phyloP scores from a whole-genome alignment of 441 rosid genomes.

The Populus hybrid region DNA sequence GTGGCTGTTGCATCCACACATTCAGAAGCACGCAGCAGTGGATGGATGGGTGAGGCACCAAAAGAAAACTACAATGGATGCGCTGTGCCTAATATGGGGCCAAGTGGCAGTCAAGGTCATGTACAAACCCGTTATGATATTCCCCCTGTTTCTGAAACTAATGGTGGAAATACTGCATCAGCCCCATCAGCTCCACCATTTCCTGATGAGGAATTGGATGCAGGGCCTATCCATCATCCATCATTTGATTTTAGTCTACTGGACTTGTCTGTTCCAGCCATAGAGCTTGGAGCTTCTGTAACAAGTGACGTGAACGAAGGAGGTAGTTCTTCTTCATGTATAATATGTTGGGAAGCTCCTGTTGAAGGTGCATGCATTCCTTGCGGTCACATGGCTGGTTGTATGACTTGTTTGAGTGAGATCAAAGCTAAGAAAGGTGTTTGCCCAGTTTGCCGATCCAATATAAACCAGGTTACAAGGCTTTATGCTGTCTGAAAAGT shows the following conservation, averaged over 20 bases:
- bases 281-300: conserved; percentile 18
- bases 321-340: conserved; percentile 39
- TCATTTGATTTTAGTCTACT: conserved; percentile 34
- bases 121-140: conserved; percentile 9
- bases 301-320: conserved; percentile 28
- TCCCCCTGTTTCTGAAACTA: conserved; percentile 17
- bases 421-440: conserved; percentile 47
- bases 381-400: conserved; percentile 76
- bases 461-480: conserved; percentile 40
- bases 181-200: conserved; percentile 60
- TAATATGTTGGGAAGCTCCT: conserved; percentile 65
- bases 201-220: conserved; percentile 27
- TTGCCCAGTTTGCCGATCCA: conserved; percentile 57
- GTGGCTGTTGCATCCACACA: conserved; percentile 16
- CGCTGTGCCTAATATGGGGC: conserved; percentile 25
- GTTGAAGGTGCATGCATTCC: conserved; percentile 61
- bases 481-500: conserved; percentile 46
- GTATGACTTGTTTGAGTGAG: conserved; percentile 55
- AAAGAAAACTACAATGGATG: conserved; percentile 34
- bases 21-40: conserved; percentile 32
- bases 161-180: conserved; percentile 3
- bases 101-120: conserved; percentile 17
- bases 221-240: conserved; percentile 41
- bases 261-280: conserved; percentile 18
- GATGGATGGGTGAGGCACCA: conserved; percentile 28